A percentile compares a stretch with the other conserved stretches of the same genome.
Evolutionary conservation across 2,329 filamentous ascomycete species (phyloP).

Genomic region (Leptographium flavum): DNA sequence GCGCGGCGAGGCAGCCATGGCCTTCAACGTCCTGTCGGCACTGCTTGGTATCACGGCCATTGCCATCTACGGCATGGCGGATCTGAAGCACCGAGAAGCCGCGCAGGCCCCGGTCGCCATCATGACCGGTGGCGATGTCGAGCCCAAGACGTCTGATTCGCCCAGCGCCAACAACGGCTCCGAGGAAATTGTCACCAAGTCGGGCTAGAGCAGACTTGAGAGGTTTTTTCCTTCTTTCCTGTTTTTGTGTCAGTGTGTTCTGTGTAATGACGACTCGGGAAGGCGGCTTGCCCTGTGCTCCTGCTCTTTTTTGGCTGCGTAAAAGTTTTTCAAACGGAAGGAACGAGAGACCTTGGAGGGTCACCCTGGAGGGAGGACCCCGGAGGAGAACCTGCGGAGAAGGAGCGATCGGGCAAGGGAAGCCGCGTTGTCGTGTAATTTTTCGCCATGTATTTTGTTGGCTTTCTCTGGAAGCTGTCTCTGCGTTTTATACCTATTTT

Average conservation of each 20-base stretch:
- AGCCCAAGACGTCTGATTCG: background rate
- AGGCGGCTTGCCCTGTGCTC: background rate
- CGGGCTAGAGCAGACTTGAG: too few relatives aligned
- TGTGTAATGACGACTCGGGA: background rate
- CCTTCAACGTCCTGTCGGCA: constrained; percentile 56
- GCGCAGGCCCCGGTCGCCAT: background rate
- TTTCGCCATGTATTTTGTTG: background rate
- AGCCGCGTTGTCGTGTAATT: background rate
- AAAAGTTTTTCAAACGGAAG: background rate
- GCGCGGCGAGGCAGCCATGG: constrained; percentile 58
- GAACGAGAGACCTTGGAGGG: too few relatives aligned
- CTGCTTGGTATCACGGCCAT: constrained; percentile 55
- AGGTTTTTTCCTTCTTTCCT: too few relatives aligned
- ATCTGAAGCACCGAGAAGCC: constrained; percentile 10
- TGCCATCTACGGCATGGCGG: constrained; percentile 47
- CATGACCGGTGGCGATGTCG: too few relatives aligned
- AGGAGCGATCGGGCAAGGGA: background rate
- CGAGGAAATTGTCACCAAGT: background rate
- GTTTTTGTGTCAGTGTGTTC: too few relatives aligned
- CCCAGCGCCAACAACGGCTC: background rate
- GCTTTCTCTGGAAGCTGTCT: background rate
- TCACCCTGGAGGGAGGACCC: background rate
- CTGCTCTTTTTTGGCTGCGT: background rate
- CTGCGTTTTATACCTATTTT: constrained; percentile 2
- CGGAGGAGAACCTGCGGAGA: background rate